These are phyloP conservation scores for Peziza echinospora DNA, from an alignment of 495 filamentous ascomycete species.

Conservation along the genomic window DNA sequence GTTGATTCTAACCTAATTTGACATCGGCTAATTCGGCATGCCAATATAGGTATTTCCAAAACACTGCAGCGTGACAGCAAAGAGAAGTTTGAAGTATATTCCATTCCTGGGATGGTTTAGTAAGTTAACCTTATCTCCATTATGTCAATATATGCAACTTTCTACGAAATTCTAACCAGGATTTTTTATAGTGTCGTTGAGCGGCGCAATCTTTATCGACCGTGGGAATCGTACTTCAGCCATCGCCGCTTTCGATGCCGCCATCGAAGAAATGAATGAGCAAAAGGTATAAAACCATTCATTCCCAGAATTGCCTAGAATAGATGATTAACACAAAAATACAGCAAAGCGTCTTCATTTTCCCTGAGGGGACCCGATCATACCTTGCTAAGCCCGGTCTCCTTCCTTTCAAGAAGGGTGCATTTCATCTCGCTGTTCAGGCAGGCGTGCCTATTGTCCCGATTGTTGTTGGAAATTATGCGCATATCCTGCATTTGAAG, in stretches of 20 bases:
- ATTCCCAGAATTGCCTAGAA: not conserved
- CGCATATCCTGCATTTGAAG: constrained; percentile 53
- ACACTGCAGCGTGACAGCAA: constrained; percentile 84
- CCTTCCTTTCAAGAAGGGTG: constrained; percentile 91
- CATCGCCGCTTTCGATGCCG: constrained; percentile 64
- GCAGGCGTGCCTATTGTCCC: constrained; percentile 85
- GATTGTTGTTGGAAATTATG: constrained; percentile 70
- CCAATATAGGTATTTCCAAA: constrained; percentile 52
- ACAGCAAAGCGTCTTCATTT: not conserved
- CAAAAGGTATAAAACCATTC: constrained; percentile 69
- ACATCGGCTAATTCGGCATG: too few relatives aligned
- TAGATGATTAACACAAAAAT: not conserved
- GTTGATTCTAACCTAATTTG: not conserved
- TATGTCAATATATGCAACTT: not conserved
- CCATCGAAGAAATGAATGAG: constrained; percentile 52
- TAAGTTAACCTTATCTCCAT: constrained; percentile 12
- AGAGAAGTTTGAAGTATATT: constrained; percentile 55
- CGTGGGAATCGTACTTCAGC: constrained; percentile 59
- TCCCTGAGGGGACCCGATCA: constrained; percentile 62
- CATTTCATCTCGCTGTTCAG: constrained; percentile 88
- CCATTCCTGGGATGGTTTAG: constrained; percentile 92
- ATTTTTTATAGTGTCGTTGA: constrained; percentile 37
- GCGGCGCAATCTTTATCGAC: constrained; percentile 85
- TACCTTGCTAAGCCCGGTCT: constrained; percentile 63
- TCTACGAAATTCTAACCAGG: constrained; percentile 13